Conservation (phyloP, 164 flowering plant genomes). For the Aristolochia fimbriata region DNA sequence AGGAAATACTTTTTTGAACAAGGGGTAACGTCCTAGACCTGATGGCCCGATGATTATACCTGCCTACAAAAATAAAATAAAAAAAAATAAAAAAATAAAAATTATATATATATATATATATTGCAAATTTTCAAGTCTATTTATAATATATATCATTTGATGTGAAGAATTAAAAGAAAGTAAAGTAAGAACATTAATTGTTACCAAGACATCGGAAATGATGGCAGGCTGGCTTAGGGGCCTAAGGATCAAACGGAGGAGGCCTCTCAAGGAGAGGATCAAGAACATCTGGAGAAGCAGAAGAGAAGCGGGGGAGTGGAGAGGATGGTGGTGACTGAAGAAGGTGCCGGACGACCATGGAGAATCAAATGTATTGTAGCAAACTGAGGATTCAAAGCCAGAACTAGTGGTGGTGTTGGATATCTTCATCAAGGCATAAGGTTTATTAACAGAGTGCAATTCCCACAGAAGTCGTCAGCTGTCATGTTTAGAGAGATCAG, state of each 20-base stretch:
- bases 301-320: conserved; percentile 20
- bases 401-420: not conserved
- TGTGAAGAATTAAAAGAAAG: too few species aligned
- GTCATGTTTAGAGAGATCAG: too few species aligned
- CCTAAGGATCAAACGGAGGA: conserved; percentile 32
- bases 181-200: not conserved
- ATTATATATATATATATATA: too few species aligned
- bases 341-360: not conserved
- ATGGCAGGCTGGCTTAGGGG: conserved; percentile 43
- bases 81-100: too few species aligned
- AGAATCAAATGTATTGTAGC: not conserved
- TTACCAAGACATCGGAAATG: not conserved
- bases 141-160: too few species aligned
- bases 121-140: too few species aligned
- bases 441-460: too few species aligned
- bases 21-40: conserved; percentile 25
- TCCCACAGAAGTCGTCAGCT: too few species aligned
- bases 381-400: not conserved
- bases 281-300: conserved; percentile 23
- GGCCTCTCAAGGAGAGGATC: conserved; percentile 20
- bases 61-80: conserved; percentile 3
- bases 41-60: conserved; percentile 62
- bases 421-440: too few species aligned
- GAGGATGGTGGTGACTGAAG: conserved; percentile 16
- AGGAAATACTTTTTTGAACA: conserved; percentile 20